Evolutionary conservation across 2,329 filamentous ascomycete species (phyloP), one percentile per base, ranked within the genome.

Genomic region (Teratosphaeria zuluensis): DNA sequence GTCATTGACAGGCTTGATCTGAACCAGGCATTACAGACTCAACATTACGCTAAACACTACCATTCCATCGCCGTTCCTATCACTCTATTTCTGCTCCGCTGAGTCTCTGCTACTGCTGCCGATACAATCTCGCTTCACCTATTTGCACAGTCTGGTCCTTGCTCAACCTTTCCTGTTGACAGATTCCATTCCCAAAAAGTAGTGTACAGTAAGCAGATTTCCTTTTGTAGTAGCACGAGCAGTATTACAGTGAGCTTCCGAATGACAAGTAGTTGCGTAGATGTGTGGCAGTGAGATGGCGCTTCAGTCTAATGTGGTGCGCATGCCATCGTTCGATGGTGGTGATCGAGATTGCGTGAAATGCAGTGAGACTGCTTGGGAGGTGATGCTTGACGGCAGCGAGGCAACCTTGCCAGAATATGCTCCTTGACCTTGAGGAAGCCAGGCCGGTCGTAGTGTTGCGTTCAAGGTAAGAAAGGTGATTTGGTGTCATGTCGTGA

Each of bases 251-350:
- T 16, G 52, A 53, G 24, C 28, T 35, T 53, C 21, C 16, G 52
- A 53, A 53, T 53, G 52, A 53, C 52, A 53, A 53, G 24, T 53
- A n/a, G 19, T 53, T n/a, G 42, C 42, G 42, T 53, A 31, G 52
- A 53, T 53, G 52, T 31, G 19, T 53, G 52, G 24, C 52, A 16
- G 52, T 48, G 42, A 53, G 52, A 53, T 53, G 52, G 52, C 52
- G 52, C 32, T 53, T 31, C 32, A 21, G 52, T 53, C 14, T 16
- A n/a, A 48, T 19, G 42, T 48, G 42, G 28, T 53, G 28, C 32
- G 52, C 28, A 53, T 53, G 52, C 52, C 52, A 30, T 24, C 52
- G 12, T 12, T 31, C 31, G 35, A 42, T 52, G 52, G 52, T 53
- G 52, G 52, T 53, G 52, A 7, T 35, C 31, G 24, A 53, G 52